Evolutionary conservation across 768 basidiomycete species (phyloP), one percentile per base, ranked within the genome.

Genomic region (Lentinus tigrinus): DNA sequence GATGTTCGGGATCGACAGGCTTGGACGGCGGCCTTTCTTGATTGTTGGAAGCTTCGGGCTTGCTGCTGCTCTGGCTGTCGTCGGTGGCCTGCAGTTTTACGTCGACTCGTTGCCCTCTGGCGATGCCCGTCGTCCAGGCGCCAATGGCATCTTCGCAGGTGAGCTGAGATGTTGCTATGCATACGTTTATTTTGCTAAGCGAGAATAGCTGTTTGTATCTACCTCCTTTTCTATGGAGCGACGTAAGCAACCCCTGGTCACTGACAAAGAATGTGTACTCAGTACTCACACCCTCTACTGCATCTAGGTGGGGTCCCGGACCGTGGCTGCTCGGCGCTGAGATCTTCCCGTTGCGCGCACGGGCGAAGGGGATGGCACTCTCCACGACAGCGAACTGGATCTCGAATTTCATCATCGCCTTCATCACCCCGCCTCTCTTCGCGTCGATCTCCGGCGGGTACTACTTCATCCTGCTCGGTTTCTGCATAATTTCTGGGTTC

Each of bases 351-450:
- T 61, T 69, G 39, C 65, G 66, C 28, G 68, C 66, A 3, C 63
- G 73, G 13, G 71, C 71, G 23, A 71, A 71, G 46, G 70, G 73
- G 17, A 68, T 72, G 62, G 69, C 72, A 19, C 61, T 73, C 21
- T 69, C 72, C n/a, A 66, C 62, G 10, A 60, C 63, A 4, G 61
- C 68, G 1, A 71, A 69, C 64, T 72, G 72, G 73, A 40, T 69
- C 16, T 73, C 62, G 53, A 72, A 73, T 62, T 74, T 78, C 61
- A 68, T 76, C 58, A 69, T 80, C 60, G 79, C 78, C 3, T 80
- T 78, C 70, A 72, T 76, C 56, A 78, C 78, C 0, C 87, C 88
- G 3, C 86, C 81, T 58, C 77, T 88, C 38, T 86, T 88, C 61
- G 73, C 82, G 54, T 65, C 64, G 42, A 70, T 81, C 65, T 64